These are phyloP conservation scores for Nicotiana benthamiana DNA, from an alignment of 257 asterid genomes.

Conservation along the genomic window DNA sequence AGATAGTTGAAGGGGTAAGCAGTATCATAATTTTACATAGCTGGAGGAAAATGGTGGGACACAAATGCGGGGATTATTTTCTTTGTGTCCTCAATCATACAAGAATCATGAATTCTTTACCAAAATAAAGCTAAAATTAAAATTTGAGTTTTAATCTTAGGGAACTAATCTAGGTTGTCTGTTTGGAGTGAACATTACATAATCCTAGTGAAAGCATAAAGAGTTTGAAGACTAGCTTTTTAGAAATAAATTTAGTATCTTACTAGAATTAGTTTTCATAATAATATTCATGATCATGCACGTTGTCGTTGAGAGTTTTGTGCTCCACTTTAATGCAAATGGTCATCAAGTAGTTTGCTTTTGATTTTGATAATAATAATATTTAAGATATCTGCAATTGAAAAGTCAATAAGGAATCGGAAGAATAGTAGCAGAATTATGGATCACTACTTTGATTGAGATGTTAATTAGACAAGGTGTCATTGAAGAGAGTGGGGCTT, in stretches of 20 bases:
- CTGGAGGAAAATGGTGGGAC: not conserved
- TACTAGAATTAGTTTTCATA: not conserved
- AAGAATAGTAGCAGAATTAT: constrained; percentile 53
- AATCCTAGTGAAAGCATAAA: not conserved
- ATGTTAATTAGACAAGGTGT: constrained; percentile 70
- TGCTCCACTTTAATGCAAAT: not conserved
- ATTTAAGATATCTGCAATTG: constrained; percentile 41
- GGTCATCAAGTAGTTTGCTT: not conserved
- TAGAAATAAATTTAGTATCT: too few species aligned
- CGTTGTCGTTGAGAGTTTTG: not conserved
- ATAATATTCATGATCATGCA: not conserved
- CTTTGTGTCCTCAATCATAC: not conserved
- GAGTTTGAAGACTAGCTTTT: not conserved
- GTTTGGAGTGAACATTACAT: not conserved
- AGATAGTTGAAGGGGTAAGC: not conserved
- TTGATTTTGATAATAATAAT: not conserved
- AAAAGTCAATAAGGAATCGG: constrained; percentile 53
- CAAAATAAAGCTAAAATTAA: not conserved
- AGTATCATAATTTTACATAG: not conserved
- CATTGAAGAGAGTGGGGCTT: not conserved
- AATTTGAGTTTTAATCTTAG: not conserved
- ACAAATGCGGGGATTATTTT: not conserved
- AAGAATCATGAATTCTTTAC: not conserved
- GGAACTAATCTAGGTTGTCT: not conserved
- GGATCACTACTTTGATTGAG: constrained; percentile 57